Conservation (phyloP, 2,329 filamentous ascomycete species). For the Ophiocordyceps robertsii region DNA sequence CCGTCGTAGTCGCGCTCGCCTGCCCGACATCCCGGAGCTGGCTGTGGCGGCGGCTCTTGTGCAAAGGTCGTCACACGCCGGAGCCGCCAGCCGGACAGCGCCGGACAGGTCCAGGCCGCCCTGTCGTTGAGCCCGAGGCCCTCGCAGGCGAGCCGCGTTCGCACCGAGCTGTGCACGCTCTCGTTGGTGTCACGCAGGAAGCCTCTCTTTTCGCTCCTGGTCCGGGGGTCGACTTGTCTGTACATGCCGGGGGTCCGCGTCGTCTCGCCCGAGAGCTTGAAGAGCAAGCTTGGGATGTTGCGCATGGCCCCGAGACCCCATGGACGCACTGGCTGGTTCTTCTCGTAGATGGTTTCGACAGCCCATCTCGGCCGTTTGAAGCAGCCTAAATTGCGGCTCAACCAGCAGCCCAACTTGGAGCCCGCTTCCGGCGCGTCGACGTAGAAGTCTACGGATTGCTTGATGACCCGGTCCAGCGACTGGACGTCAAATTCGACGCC, state of each 20-base stretch:
- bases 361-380: slow-evolving; percentile 25
- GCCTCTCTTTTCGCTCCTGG: slow-evolving; percentile 17
- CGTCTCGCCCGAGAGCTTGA: slow-evolving; percentile 28
- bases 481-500: slow-evolving; percentile 34
- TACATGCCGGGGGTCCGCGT: slow-evolving; percentile 34
- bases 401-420: neutral
- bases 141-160: slow-evolving; percentile 35
- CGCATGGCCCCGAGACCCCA: slow-evolving; percentile 34
- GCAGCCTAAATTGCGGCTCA: neutral
- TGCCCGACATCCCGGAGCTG: neutral
- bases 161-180: slow-evolving; percentile 39
- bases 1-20: slow-evolving; percentile 8
- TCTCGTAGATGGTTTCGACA: slow-evolving; percentile 29
- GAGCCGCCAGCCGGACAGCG: slow-evolving; percentile 31
- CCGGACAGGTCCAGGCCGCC: slow-evolving; percentile 29
- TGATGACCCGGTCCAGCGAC: slow-evolving; percentile 26
- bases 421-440: slow-evolving; percentile 6
- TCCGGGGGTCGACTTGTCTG: slow-evolving; percentile 27
- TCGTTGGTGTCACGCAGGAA: slow-evolving; percentile 41
- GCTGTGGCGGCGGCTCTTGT: neutral
- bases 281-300: slow-evolving; percentile 24
- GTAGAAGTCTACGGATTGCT: slow-evolving; percentile 19
- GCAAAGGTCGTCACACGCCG: slow-evolving; percentile 13
- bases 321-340: slow-evolving; percentile 31
- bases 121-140: slow-evolving; percentile 37